A percentile compares a stretch with the other conserved stretches of the same genome.
Evolutionary conservation across 306 rosid species (phyloP).

Genomic region (Oemleria cerasiformis): DNA sequence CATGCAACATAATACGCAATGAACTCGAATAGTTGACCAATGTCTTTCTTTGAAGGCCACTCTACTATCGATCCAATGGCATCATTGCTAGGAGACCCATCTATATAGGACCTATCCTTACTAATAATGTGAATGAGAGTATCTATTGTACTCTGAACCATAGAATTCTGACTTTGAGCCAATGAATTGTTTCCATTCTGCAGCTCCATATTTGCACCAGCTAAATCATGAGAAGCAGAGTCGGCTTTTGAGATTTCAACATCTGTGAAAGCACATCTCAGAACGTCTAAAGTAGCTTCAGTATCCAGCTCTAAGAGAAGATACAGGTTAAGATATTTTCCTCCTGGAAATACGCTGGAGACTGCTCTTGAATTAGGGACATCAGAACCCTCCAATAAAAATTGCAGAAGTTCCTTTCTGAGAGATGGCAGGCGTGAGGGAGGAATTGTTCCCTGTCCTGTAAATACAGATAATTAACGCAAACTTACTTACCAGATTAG

Average conservation of each 20-base stretch:
- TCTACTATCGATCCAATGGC: conserved; percentile 36
- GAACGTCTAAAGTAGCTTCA: conserved; percentile 77
- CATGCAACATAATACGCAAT: conserved; percentile 75
- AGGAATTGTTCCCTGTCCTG: conserved; percentile 86
- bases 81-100: conserved; percentile 37
- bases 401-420: conserved; percentile 70
- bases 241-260: conserved; percentile 41
- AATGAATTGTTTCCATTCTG: conserved; percentile 31
- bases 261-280: conserved; percentile 69
- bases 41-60: conserved; percentile 70
- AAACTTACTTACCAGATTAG: conserved; percentile 12
- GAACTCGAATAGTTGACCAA: conserved; percentile 69
- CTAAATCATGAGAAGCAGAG: conserved; percentile 40
- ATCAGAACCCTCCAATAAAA: conserved; percentile 59
- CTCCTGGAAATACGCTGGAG: conserved; percentile 35
- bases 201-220: conserved; percentile 29
- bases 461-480: conserved; percentile 13
- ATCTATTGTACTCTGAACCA: conserved; percentile 73
- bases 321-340: conserved; percentile 55
- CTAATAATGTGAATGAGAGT: conserved; percentile 60
- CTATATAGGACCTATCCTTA: conserved; percentile 40
- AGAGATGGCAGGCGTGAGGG: conserved; percentile 73
- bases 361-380: conserved; percentile 40
- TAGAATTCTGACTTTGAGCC: conserved; percentile 38
- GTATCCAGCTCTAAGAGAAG: conserved; percentile 72